phyloP scores from a whole-genome alignment of 805 yeast species.

The Wickerhamomyces ciferrii region DNA sequence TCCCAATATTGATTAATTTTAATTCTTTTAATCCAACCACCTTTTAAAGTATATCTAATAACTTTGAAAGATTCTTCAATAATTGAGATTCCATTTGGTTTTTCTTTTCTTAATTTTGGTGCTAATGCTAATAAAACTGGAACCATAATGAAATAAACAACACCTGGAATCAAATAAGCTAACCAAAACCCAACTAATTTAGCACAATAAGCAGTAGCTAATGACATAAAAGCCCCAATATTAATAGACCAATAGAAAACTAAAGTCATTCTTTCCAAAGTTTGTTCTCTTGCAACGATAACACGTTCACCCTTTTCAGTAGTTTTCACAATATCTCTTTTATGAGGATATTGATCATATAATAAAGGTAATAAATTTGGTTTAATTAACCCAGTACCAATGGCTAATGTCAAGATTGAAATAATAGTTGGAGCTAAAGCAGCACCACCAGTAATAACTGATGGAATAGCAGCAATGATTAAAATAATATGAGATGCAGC shows the following conservation, averaged over 20 bases:
- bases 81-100: conserved; percentile 28
- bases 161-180: conserved; percentile 62
- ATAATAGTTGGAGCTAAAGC: conserved; percentile 50
- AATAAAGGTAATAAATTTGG: conserved; percentile 60
- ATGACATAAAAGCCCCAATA: conserved; percentile 63
- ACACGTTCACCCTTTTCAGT: conserved; percentile 59
- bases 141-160: conserved; percentile 46
- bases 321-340: conserved; percentile 49
- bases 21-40: conserved; percentile 36
- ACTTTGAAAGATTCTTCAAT: conserved; percentile 35
- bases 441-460: conserved; percentile 32
- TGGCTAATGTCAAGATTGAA: conserved; percentile 45
- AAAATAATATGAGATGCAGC: conserved; percentile 55
- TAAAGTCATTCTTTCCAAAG: conserved; percentile 68
- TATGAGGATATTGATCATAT: conserved; percentile 64
- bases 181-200: conserved; percentile 59
- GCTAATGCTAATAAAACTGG: conserved; percentile 30
- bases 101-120: conserved; percentile 12
- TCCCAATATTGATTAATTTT: conserved; percentile 37
- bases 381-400: conserved; percentile 77
- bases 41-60: conserved; percentile 30
- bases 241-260: conserved; percentile 70
- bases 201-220: conserved; percentile 71
- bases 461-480: conserved; percentile 60
- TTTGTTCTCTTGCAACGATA: conserved; percentile 59